Base-by-base conservation (phyloP, 495 filamentous ascomycete genomes). In the Xylaria venustula region DNA sequence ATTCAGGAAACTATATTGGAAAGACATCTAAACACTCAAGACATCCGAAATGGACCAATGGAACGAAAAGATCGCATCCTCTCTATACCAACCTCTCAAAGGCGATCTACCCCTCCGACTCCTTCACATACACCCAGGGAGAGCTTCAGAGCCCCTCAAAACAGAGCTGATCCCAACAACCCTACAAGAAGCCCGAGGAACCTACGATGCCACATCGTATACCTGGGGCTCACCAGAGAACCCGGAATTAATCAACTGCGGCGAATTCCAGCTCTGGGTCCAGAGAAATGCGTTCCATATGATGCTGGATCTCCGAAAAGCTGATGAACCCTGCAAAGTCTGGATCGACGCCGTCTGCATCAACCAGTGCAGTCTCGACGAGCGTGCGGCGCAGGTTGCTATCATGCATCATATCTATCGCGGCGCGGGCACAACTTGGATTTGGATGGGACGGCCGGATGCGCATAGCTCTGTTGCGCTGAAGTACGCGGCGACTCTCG, bases 271-370 rank as follows among this genome's bases (percentile, higher is more conserved):
- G 40, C 30, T 65, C 6, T 48, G 25, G 47, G 51, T 65, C 1
- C 63, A 65, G 37, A 65, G 37, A 40, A 65, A 62, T 36, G 63
- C 63, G 0, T 65, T 65, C 54, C 26, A 62, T 9, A 65, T 65
- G 63, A 54, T 65, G 0, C 28, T 61, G 2, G 54, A 56, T 32
- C 44, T 65, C 15, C 58, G 63, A 26, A n/a, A 19, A 11, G 32
- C 54, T 19, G 58, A 65, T 44, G 14, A 51, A 20, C 22, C 54
- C 19, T 55, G 63, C 30, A 62, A 32, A 11, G 46, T 66, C 7
- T 67, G 64, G 64, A 67, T 67, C 44, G 60, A 63, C 44, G 58
- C 64, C 34, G 44, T 66, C 48, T 66, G 64, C 45, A 66, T 63
- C 26, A 57, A 67, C 32, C 61, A 64, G 37, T 53, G 54, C n/a